Conservation (phyloP, 2,329 filamentous ascomycete species). For the Seiridium unicorne region DNA sequence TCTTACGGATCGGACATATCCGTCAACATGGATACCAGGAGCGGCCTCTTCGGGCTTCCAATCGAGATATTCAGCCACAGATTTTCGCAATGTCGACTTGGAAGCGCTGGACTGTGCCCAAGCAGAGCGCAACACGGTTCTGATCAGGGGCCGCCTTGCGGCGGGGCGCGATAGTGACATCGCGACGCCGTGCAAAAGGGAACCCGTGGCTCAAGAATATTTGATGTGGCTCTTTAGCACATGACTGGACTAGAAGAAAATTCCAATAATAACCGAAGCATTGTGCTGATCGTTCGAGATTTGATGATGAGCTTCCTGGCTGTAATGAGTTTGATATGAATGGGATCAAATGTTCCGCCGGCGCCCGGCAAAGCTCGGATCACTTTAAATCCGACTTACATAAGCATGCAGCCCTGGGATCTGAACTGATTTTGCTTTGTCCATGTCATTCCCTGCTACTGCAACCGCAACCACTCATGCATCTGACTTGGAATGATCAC, state of each 20-base stretch:
- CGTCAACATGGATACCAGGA: constrained; percentile 62
- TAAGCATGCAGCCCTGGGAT: too few species aligned
- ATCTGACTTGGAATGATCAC: background rate
- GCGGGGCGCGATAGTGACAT: constrained; percentile 15
- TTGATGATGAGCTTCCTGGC: background rate
- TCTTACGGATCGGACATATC: constrained; percentile 80
- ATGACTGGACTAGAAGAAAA: too few species aligned
- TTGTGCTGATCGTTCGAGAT: background rate
- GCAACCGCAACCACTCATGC: background rate
- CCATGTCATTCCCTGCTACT: background rate
- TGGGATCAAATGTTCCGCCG: background rate
- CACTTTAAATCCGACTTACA: background rate
- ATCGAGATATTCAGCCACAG: constrained; percentile 56
- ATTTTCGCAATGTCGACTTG: constrained; percentile 34
- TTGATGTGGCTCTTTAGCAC: too few species aligned
- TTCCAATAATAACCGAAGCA: too few species aligned
- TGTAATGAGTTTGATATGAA: background rate
- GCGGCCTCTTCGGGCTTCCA: constrained; percentile 44
- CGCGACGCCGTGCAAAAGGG: background rate
- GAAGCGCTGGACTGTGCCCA: constrained; percentile 15
- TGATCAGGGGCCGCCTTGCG: constrained; percentile 18
- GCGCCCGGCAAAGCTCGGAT: background rate
- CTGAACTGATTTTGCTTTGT: too few species aligned
- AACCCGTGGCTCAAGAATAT: background rate
- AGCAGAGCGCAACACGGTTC: constrained; percentile 14